Conservation (phyloP, 2,329 filamentous ascomycete genomes). For the Phyllosticta citrichinensis region DNA sequence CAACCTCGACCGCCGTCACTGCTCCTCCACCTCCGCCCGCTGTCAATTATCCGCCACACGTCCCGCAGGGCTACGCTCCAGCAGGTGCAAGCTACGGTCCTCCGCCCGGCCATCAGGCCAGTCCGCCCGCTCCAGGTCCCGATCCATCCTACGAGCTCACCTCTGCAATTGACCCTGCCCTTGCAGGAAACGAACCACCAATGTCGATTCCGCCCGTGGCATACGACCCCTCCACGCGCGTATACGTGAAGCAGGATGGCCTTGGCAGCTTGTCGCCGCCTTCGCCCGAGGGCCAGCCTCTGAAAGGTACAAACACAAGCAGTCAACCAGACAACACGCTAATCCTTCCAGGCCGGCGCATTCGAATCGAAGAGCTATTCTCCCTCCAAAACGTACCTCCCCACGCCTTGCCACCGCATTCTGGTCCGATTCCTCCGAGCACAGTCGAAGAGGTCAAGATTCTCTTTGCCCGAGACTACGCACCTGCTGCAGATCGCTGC, state of each 20-base stretch:
- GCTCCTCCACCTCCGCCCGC: conserved; percentile 22
- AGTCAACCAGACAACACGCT: neutral
- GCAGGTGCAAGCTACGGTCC: conserved; percentile 31
- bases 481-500: conserved; percentile 61
- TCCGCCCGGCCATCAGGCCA: conserved; percentile 14
- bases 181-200: conserved; percentile 38
- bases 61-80: conserved; percentile 34
- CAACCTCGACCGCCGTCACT: conserved; percentile 21
- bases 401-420: conserved; percentile 29
- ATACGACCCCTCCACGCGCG: conserved; percentile 7
- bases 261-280: conserved; percentile 14
- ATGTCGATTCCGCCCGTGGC: conserved; percentile 15
- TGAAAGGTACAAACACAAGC: conserved; percentile 19
- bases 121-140: conserved; percentile 25
- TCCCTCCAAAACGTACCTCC: conserved; percentile 50
- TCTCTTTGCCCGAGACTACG: conserved; percentile 68
- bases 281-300: conserved; percentile 15
- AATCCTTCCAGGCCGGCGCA: conserved; percentile 3
- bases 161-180: conserved; percentile 55
- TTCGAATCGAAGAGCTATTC: conserved; percentile 67
- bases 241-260: conserved; percentile 11
- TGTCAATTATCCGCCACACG: conserved; percentile 25
- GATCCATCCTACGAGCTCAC: conserved; percentile 42
- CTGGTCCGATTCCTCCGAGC: conserved; percentile 27
- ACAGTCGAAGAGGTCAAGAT: conserved; percentile 57